Base-by-base conservation (phyloP, 2,329 filamentous ascomycete species). In the Fusarium drepaniforme region DNA sequence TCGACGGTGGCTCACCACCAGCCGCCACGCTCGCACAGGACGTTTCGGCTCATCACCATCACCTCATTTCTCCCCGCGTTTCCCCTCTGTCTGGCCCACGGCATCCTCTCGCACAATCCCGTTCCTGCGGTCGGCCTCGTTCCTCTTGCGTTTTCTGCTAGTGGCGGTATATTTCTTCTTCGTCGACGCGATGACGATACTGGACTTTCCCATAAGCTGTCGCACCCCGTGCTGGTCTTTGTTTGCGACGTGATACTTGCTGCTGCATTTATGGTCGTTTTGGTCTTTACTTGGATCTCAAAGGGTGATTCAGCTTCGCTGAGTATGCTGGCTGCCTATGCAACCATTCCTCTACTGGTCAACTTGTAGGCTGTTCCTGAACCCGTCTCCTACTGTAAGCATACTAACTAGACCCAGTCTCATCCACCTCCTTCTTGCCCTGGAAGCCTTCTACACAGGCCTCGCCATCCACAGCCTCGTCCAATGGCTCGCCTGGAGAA, bases 311-410 rank as follows among this genome's bases (percentile, higher is more conserved):
- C 78, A 33, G 76, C 81, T 4, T 78, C 81, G 63, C 70, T 84
- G 59, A 82, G 80, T 46, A 85, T 85, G 84, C 79, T 86, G 37
- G 84, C 83, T 42, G 82, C 84, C 15, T 86, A 86, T 72, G 81
- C 81, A 13, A 86, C 85, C 4, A 81, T 86, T 21, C 85, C 84
- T 42, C 78, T 86, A 51, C 73, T 86, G 33, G 66, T 82, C 38
- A 85, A 82, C 73, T 85, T 85, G 85, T 86, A 78, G 72, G 82
- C 75, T 44, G 12, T 33, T 13, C 16, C 23, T 51, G 7, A 30
- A 16, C 5, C 12, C 23, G 9, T 18, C 28, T 16, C 11, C 16
- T 16, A 16, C 35, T 21, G 11, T 25, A 33, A 23, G 12, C 33
- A 33, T 16, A 18, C 71, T 72, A 66, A 73, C 67, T 21, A 5